These are phyloP conservation scores for Byssothecium circinans DNA, from an alignment of 2,329 filamentous ascomycete species.

Conservation along the genomic window DNA sequence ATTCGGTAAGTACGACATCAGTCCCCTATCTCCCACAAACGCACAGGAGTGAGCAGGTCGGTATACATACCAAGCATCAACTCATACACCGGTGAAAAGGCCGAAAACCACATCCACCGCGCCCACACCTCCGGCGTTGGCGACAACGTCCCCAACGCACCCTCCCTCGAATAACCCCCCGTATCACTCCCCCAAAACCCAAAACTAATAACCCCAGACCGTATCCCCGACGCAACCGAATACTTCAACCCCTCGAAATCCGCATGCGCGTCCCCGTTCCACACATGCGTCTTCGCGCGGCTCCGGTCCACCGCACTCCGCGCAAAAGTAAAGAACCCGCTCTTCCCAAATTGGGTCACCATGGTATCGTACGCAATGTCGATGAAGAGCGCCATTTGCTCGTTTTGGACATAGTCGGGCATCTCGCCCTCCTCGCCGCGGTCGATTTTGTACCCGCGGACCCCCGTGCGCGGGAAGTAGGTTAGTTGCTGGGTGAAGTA, in stretches of 20 bases:
- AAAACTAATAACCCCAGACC: slow-evolving; percentile 38
- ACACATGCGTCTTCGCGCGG: slow-evolving; percentile 33
- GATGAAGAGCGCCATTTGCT: slow-evolving; percentile 38
- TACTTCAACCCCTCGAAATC: slow-evolving; percentile 40
- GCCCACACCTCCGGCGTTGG: slow-evolving; percentile 41
- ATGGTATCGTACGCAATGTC: slow-evolving; percentile 39
- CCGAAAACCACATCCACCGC: slow-evolving; percentile 46
- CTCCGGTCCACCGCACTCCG: slow-evolving; percentile 39
- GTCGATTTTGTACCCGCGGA: slow-evolving; percentile 45
- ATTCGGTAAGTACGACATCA: too few relatives aligned
- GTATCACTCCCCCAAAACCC: slow-evolving; percentile 41
- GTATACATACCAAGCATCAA: too few relatives aligned
- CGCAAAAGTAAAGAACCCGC: slow-evolving; percentile 40
- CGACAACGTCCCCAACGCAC: slow-evolving; percentile 8
- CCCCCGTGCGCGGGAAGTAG: slow-evolving; percentile 38
- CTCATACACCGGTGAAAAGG: slow-evolving; percentile 42
- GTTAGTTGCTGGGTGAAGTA: slow-evolving; percentile 37
- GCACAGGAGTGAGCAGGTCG: too few relatives aligned
- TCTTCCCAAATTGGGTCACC: slow-evolving; percentile 32
- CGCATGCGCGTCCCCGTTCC: slow-evolving; percentile 41
- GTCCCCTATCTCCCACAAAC: too few relatives aligned
- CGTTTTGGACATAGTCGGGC: slow-evolving; percentile 43
- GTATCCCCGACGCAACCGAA: slow-evolving; percentile 36
- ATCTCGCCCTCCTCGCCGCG: slow-evolving; percentile 45
- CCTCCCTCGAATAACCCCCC: slow-evolving; percentile 35